A percentile compares a stretch with the other conserved stretches of the same genome.
phyloP scores from a whole-genome alignment of 2,329 filamentous ascomycete species.

The Beauveria bassiana region DNA sequence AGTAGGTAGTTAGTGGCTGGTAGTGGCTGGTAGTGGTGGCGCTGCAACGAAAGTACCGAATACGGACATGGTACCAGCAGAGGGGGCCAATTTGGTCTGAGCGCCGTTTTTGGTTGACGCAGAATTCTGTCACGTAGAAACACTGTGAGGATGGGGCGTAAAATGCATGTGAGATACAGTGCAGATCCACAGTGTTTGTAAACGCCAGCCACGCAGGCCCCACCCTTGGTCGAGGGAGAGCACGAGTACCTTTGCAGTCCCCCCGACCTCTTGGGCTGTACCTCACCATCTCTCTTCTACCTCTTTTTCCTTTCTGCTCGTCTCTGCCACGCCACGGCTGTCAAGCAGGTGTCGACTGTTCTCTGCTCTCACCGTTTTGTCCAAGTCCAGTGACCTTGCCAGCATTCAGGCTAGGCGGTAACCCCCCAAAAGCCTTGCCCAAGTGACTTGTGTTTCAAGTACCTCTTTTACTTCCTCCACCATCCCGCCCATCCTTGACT shows the following conservation, averaged over 20 bases:
- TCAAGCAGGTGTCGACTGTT: background rate
- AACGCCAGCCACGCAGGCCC: background rate
- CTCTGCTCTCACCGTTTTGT: background rate
- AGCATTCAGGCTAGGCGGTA: conserved; percentile 12
- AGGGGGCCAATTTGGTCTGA: background rate
- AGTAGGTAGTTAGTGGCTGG: background rate
- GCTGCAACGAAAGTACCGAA: background rate
- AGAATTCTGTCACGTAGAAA: too few relatives aligned
- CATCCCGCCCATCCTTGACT: conserved; percentile 11
- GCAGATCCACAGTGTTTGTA: background rate
- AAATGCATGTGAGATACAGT: background rate
- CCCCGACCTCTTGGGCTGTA: background rate
- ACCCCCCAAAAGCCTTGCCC: conserved; percentile 20
- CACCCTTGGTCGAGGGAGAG: background rate
- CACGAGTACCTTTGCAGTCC: conserved; percentile 5
- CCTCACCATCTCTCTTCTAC: background rate
- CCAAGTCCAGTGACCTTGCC: conserved; percentile 7
- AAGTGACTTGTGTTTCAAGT: conserved; percentile 36
- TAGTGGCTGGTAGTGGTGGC: background rate
- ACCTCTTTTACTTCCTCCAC: conserved; percentile 21
- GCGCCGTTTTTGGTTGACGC: background rate
- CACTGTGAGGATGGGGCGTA: background rate
- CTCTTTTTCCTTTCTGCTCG: background rate
- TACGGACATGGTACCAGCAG: conserved; percentile 3
- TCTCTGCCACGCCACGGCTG: background rate